phyloP scores from a whole-genome alignment of 768 basidiomycete genomes.

The Termitomyces sp. region DNA sequence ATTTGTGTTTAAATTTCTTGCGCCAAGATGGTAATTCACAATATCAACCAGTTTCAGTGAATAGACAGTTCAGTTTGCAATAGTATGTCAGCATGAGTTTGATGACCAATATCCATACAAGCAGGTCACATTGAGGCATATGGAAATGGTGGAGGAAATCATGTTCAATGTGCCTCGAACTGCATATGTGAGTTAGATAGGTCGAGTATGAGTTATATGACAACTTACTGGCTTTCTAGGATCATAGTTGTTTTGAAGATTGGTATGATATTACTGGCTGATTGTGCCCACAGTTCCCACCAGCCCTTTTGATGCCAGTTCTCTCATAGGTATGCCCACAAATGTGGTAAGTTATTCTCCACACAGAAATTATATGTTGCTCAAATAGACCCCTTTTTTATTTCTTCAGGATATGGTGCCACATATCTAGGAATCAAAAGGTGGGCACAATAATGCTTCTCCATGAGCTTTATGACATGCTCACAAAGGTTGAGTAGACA shows the following conservation, averaged over 20 bases:
- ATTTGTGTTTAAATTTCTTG: neutral
- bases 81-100: conserved; percentile 18
- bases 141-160: conserved; percentile 28
- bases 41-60: neutral
- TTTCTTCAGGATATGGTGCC: too few relatives aligned
- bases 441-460: too few relatives aligned
- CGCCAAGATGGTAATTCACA: neutral
- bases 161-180: conserved; percentile 28
- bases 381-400: too few relatives aligned
- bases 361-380: too few relatives aligned
- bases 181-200: too few relatives aligned
- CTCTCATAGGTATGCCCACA: too few relatives aligned
- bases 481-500: too few relatives aligned
- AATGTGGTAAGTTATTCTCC: too few relatives aligned
- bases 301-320: too few relatives aligned
- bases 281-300: neutral
- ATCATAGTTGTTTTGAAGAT: neutral
- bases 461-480: too few relatives aligned
- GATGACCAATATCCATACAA: conserved; percentile 24
- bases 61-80: neutral
- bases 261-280: neutral
- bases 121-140: conserved; percentile 24
- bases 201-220: too few relatives aligned
- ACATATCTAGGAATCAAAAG: too few relatives aligned
- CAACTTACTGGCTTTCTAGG: conserved; percentile 2